Conservation (phyloP, 2,329 filamentous ascomycete genomes). For the Cercospora brassicicola region DNA sequence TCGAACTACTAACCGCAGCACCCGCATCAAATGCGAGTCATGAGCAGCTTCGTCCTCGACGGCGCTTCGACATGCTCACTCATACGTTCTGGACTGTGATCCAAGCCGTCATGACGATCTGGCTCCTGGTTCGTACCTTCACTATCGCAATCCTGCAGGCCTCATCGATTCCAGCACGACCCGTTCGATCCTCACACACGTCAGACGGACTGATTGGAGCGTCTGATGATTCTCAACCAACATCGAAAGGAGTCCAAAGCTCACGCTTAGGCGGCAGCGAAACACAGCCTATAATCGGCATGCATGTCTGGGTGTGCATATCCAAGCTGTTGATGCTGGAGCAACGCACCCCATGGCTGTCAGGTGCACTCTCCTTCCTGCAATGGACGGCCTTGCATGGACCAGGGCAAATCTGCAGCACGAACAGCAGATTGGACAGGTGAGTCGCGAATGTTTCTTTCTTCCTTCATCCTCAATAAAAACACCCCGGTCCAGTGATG, state of each 20-base stretch:
- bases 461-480: conserved; percentile 25
- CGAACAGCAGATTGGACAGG: conserved; percentile 84
- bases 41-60: conserved; percentile 9
- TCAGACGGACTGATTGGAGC: conserved; percentile 3
- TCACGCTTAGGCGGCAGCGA: conserved; percentile 4
- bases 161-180: conserved; percentile 63
- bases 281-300: conserved; percentile 65
- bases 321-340: conserved; percentile 72
- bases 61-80: conserved; percentile 25
- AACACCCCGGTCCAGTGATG: background rate
- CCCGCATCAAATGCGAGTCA: conserved; percentile 26
- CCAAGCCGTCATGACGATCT: conserved; percentile 35
- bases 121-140: conserved; percentile 63
- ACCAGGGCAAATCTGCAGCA: conserved; percentile 71
- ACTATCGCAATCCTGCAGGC: conserved; percentile 65
- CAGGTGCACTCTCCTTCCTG: conserved; percentile 70
- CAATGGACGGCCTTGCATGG: conserved; percentile 73
- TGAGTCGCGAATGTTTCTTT: conserved; percentile 56
- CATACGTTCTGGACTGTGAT: conserved; percentile 22
- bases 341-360: conserved; percentile 86
- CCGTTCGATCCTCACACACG: conserved; percentile 22
- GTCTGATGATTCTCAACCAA: background rate
- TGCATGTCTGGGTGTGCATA: conserved; percentile 73
- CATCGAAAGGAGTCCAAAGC: background rate
- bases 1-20: conserved; percentile 53